Conservation (phyloP, 768 basidiomycete species). For the Suillus hirtellus region DNA sequence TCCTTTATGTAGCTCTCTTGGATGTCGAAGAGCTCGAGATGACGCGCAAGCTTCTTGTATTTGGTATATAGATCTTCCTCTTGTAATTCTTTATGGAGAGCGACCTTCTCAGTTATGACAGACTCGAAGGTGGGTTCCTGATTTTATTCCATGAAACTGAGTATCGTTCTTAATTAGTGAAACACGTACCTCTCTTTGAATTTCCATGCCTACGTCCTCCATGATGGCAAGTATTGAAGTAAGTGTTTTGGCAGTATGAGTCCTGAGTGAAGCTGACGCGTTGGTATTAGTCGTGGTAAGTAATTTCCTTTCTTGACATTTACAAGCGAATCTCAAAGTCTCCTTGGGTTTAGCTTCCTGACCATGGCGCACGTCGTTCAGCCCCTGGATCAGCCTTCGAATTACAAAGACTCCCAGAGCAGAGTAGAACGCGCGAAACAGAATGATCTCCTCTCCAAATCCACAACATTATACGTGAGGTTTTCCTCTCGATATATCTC, state of each 20-base stretch:
- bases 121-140: constrained; percentile 92
- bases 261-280: constrained; percentile 26
- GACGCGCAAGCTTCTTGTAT: constrained; percentile 94
- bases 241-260: constrained; percentile 14
- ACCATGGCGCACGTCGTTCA: constrained; percentile 84
- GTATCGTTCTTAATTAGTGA: not conserved
- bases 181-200: constrained; percentile 71
- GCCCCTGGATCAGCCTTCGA: constrained; percentile 89
- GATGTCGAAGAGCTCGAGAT: constrained; percentile 93
- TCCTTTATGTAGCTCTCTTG: constrained; percentile 98
- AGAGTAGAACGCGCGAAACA: constrained; percentile 79
- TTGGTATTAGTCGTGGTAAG: constrained; percentile 32
- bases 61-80: constrained; percentile 94
- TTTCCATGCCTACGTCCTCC: constrained; percentile 89
- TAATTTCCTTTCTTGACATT: constrained; percentile 24
- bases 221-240: constrained; percentile 42
- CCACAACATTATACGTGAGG: constrained; percentile 88
- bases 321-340: not conserved
- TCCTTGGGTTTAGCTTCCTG: constrained; percentile 8
- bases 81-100: constrained; percentile 83
- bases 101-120: constrained; percentile 85
- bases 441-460: constrained; percentile 77
- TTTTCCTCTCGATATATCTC: constrained; percentile 22
- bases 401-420: constrained; percentile 93
- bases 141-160: constrained; percentile 11